Base-by-base conservation (phyloP, 2,329 filamentous ascomycete species). In the Xylaria sp. region DNA sequence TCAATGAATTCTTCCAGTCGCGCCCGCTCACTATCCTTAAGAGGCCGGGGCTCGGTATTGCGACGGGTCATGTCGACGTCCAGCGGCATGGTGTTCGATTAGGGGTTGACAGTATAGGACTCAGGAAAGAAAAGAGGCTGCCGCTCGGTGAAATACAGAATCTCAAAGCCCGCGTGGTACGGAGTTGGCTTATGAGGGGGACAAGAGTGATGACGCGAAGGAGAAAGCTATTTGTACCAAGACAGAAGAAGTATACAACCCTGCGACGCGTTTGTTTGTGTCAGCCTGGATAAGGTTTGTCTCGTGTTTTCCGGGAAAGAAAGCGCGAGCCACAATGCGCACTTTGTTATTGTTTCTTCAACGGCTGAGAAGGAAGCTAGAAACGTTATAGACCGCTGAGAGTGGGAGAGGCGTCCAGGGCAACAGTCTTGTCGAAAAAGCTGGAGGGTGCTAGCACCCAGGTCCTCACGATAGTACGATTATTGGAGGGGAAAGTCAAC, bases 1-100 rank as follows among this genome's bases (percentile, higher is more conserved):
- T 98, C 93, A 69, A 95, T 87, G 75, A 92, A 98, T 77, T 98
- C 94, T 65, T 97, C 92, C 62, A 99, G 83, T 64, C 90, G 88
- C 69, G 90, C 87, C 69, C 91, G 88, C 83, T 99, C 95, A 17
- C 84, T 80, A 67, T 97, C 92, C 33, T 89, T 87, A 60, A 99
- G 81, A 66, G 89, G 86, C 65, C 94, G 88, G 43, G 95, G 92
- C 76, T 87, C 87, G 80, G 91, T 90, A 82, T 98, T 98, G 76
- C 94, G 91, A 77, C 94, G 89, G 71, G 83, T 89, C 71, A 87
- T 86, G 79, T 98, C 94, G 73, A 97, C 93, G 72, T 89, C 86
- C 76, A 84, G 69, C 23, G 71, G 68, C 70, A 71, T 72, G 40
- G 43, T 70, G 66, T 28, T 47, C 33, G 53, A 57, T 47, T 21